These are phyloP conservation scores for Dothistroma pini DNA, from an alignment of 2,329 filamentous ascomycete species.

Conservation along the genomic window DNA sequence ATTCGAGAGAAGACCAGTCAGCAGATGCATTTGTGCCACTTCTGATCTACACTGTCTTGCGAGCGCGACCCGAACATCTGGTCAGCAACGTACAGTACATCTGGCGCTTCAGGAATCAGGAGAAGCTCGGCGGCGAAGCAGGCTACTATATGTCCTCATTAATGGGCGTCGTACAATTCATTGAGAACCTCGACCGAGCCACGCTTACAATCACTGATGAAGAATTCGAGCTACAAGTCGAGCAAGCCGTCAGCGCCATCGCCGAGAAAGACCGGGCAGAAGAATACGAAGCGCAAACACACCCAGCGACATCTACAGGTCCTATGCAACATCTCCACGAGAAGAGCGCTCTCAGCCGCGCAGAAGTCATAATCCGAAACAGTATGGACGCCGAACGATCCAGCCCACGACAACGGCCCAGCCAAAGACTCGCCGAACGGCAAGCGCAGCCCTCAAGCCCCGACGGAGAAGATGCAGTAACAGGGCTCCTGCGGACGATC, in stretches of 20 bases:
- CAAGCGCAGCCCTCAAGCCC: slow-evolving; percentile 28
- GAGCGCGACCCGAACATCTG: slow-evolving; percentile 90
- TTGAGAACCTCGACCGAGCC: slow-evolving; percentile 93
- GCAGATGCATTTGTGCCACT: slow-evolving; percentile 95
- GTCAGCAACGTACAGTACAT: slow-evolving; percentile 99
- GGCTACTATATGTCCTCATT: slow-evolving; percentile 97
- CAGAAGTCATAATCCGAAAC: slow-evolving; percentile 58
- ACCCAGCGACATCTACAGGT: slow-evolving; percentile 35
- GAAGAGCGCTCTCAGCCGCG: slow-evolving; percentile 49
- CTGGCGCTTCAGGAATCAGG: slow-evolving; percentile 91
- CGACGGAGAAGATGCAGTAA: slow-evolving; percentile 77
- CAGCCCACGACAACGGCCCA: slow-evolving; percentile 54
- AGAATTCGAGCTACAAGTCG: slow-evolving; percentile 95
- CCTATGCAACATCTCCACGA: slow-evolving; percentile 40
- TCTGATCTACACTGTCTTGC: slow-evolving; percentile 91
- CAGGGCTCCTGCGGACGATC: slow-evolving; percentile 81
- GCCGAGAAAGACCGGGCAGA: slow-evolving; percentile 76
- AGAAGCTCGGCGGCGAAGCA: slow-evolving; percentile 94
- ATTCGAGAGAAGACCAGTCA: slow-evolving; percentile 88
- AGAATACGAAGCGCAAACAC: slow-evolving; percentile 41
- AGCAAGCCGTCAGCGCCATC: slow-evolving; percentile 90
- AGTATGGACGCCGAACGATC: slow-evolving; percentile 60
- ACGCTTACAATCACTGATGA: slow-evolving; percentile 89
- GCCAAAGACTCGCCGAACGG: slow-evolving; percentile 42
- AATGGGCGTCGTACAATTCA: slow-evolving; percentile 92